A percentile compares a stretch with the other conserved stretches of the same genome.
phyloP scores from a whole-genome alignment of 257 asterid species.

The Apocynum venetum region DNA sequence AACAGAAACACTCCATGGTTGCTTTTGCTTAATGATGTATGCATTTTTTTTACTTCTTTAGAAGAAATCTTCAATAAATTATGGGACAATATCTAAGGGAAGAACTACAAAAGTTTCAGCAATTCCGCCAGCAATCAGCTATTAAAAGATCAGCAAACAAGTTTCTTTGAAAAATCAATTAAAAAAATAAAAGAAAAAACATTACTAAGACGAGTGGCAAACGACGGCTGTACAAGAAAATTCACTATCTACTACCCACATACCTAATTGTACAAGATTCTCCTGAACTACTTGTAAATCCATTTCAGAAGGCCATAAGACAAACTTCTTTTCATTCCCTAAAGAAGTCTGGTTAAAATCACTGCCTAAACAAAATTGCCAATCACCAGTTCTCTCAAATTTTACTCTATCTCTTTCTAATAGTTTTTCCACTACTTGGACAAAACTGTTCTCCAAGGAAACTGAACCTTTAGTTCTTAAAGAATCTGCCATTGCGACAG shows the following conservation, averaged over 20 bases:
- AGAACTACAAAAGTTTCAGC: not conserved
- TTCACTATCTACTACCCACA: slow-evolving; percentile 73
- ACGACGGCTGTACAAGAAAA: slow-evolving; percentile 66
- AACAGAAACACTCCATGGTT: no score
- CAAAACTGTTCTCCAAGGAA: slow-evolving; percentile 29
- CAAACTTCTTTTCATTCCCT: slow-evolving; percentile 33
- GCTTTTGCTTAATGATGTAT: no score
- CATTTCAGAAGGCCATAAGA: slow-evolving; percentile 55
- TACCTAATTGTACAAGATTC: slow-evolving; percentile 43
- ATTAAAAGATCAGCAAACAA: not conserved
- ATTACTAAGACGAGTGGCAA: slow-evolving; percentile 53
- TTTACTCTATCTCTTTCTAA: slow-evolving; percentile 38
- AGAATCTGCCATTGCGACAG: slow-evolving; percentile 32
- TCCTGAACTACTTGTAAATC: slow-evolving; percentile 38
- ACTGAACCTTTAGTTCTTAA: slow-evolving; percentile 32
- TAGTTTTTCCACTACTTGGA: slow-evolving; percentile 45
- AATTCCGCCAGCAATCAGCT: not conserved
- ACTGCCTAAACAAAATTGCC: slow-evolving; percentile 39
- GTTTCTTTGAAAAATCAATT: slow-evolving; percentile 17
- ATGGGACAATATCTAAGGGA: not conserved
- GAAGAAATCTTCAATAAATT: not conserved
- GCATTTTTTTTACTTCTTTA: not conserved
- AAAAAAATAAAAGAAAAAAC: not conserved
- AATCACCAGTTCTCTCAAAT: slow-evolving; percentile 46
- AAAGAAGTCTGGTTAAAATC: slow-evolving; percentile 33